Conservation (phyloP, 1,284 basidiomycete species). For the Ceratobasidium sp. region DNA sequence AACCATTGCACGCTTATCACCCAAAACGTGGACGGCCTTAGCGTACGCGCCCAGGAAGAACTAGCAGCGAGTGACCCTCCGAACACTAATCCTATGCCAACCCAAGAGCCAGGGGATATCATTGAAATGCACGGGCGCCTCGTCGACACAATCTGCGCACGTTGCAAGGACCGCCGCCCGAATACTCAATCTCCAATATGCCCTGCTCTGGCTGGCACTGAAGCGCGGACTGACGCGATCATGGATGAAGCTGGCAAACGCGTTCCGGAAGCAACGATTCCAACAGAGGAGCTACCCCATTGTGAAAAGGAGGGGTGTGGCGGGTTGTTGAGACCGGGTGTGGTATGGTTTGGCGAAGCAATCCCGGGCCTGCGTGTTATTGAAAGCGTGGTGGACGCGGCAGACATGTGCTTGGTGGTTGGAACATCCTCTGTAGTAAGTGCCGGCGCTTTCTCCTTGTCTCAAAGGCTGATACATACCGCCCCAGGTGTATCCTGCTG, state of each 20-base stretch:
- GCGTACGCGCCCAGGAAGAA: constrained; percentile 54
- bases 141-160: constrained; percentile 66
- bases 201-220: constrained; percentile 63
- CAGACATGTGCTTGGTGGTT: constrained; percentile 70
- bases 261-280: constrained; percentile 58
- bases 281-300: constrained; percentile 61
- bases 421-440: constrained; percentile 70
- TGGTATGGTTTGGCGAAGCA: constrained; percentile 74
- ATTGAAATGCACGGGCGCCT: constrained; percentile 75
- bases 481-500: constrained; percentile 61
- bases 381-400: constrained; percentile 59
- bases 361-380: constrained; percentile 62
- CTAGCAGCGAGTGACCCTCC: neutral
- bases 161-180: constrained; percentile 59
- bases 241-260: constrained; percentile 28
- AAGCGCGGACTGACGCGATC: constrained; percentile 52
- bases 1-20: constrained; percentile 62
- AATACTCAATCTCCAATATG: constrained; percentile 64
- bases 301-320: constrained; percentile 61
- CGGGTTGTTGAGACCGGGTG: constrained; percentile 66
- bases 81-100: constrained; percentile 43
- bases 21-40: constrained; percentile 75
- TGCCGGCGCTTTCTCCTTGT: neutral
- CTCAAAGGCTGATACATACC: neutral
- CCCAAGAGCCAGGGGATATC: constrained; percentile 52